Percentiles rank a stretch among this genome's conserved stretches.
Evolutionary conservation across 805 yeast species (phyloP).

Genomic region (Starmerella asiatica): DNA sequence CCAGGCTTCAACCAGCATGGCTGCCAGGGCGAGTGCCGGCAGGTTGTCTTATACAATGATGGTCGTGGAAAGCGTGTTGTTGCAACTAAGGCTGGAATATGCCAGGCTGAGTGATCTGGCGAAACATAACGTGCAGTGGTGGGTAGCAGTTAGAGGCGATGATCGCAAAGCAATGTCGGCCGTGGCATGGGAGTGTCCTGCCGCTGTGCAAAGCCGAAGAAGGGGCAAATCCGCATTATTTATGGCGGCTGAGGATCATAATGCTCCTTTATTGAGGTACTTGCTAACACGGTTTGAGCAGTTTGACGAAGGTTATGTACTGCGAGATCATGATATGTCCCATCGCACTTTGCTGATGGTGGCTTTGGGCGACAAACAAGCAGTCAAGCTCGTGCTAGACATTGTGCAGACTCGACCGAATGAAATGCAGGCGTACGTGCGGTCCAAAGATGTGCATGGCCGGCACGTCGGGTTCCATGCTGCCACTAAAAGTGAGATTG

Average conservation of each 20-base stretch:
- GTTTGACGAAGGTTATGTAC: slow-evolving; percentile 52
- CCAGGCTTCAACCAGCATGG: slow-evolving; percentile 6
- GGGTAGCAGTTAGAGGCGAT: slow-evolving; percentile 34
- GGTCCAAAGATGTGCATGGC: slow-evolving; percentile 37
- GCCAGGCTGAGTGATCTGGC: slow-evolving; percentile 34
- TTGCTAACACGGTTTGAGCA: slow-evolving; percentile 31
- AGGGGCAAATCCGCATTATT: slow-evolving; percentile 62
- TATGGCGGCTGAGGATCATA: slow-evolving; percentile 42
- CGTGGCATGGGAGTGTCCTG: slow-evolving; percentile 18
- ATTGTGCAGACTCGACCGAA: slow-evolving; percentile 20
- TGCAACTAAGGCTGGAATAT: slow-evolving; percentile 40
- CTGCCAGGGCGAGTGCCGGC: slow-evolving; percentile 11
- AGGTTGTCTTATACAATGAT: slow-evolving; percentile 47
- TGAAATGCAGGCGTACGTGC: slow-evolving; percentile 42
- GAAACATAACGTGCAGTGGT: slow-evolving; percentile 36
- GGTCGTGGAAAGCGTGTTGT: slow-evolving; percentile 69
- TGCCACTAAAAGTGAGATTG: neutral
- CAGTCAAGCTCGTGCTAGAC: slow-evolving; percentile 37
- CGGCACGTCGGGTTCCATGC: slow-evolving; percentile 60
- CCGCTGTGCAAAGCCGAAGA: slow-evolving; percentile 23
- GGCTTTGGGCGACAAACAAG: slow-evolving; percentile 39
- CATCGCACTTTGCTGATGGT: slow-evolving; percentile 46
- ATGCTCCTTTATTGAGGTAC: slow-evolving; percentile 33
- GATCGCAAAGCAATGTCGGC: slow-evolving; percentile 1
- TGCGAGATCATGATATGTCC: slow-evolving; percentile 45